A percentile compares a stretch with the other conserved stretches of the same genome.
Evolutionary conservation across 768 basidiomycete species (phyloP).

Genomic region (Thelephora ganbajun): DNA sequence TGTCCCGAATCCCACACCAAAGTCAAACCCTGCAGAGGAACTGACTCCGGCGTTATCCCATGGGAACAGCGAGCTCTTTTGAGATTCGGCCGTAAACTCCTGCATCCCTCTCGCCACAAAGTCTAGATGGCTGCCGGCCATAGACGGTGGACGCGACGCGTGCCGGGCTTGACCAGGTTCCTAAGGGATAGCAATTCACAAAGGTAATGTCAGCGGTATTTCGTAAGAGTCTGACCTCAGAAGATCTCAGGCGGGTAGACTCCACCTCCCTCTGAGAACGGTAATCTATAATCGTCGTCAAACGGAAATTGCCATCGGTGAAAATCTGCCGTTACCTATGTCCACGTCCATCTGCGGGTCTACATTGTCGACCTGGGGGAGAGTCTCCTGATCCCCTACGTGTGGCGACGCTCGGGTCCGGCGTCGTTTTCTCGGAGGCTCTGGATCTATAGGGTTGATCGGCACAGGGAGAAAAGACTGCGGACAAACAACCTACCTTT

Average conservation of each 20-base stretch:
- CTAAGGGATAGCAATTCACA: constrained; percentile 23
- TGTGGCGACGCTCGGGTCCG: constrained; percentile 17
- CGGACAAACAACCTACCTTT: neutral
- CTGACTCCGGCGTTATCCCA: constrained; percentile 71
- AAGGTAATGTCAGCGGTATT: neutral
- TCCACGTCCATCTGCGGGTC: constrained; percentile 3
- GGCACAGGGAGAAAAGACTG: no score
- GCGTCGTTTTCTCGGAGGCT: constrained; percentile 34
- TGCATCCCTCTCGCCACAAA: constrained; percentile 24
- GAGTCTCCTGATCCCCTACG: neutral
- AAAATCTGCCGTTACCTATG: neutral
- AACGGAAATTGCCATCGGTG: neutral
- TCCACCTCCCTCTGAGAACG: constrained; percentile 5
- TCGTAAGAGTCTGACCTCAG: constrained; percentile 32
- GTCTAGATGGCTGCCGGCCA: constrained; percentile 34
- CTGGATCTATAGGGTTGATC: constrained; percentile 1
- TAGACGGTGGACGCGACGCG: constrained; percentile 42
- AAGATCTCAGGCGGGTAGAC: constrained; percentile 29
- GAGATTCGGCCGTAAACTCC: constrained; percentile 34
- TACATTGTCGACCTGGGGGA: neutral
- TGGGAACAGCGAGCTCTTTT: constrained; percentile 61
- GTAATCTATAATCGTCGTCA: constrained; percentile 3
- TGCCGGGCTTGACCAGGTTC: constrained; percentile 79
- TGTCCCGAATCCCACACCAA: constrained; percentile 16
- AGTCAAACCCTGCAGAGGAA: constrained; percentile 32